Conservation (phyloP, 2,329 filamentous ascomycete species). For the Endothia cerciana region DNA sequence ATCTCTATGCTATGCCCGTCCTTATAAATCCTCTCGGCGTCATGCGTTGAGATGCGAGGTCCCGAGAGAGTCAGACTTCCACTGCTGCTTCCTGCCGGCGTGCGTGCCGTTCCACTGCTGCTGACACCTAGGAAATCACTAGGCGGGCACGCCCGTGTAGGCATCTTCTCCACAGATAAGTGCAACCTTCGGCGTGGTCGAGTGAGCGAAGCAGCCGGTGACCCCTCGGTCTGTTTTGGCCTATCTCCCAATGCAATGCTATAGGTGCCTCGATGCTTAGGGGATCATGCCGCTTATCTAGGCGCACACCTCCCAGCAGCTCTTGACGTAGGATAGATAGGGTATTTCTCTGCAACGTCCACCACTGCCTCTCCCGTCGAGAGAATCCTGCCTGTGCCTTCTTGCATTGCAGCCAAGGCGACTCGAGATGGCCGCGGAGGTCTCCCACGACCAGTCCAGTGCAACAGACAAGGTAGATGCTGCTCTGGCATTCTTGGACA, state of each 20-base stretch:
- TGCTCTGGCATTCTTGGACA: conserved; percentile 23
- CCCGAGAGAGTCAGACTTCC: background rate
- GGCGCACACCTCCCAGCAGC: background rate
- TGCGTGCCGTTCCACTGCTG: background rate
- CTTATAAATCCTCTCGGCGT: background rate
- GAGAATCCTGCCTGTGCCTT: background rate
- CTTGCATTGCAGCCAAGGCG: background rate
- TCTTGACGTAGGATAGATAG: background rate
- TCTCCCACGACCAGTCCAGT: conserved; percentile 9
- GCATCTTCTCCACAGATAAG: background rate
- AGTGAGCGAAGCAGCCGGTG: background rate
- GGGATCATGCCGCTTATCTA: background rate
- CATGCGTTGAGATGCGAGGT: background rate
- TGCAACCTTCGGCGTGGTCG: background rate
- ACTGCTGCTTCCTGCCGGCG: background rate
- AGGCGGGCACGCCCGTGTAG: background rate
- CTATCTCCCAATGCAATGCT: background rate
- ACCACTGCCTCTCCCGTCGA: background rate
- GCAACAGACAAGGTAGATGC: conserved; percentile 18
- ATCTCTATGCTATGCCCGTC: background rate
- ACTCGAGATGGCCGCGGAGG: conserved; percentile 9
- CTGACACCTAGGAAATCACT: background rate
- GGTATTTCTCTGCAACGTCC: background rate
- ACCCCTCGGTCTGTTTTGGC: background rate
- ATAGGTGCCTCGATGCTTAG: background rate